phyloP scores from a whole-genome alignment of 257 asterid species.

The Gentiana macrophylla region DNA sequence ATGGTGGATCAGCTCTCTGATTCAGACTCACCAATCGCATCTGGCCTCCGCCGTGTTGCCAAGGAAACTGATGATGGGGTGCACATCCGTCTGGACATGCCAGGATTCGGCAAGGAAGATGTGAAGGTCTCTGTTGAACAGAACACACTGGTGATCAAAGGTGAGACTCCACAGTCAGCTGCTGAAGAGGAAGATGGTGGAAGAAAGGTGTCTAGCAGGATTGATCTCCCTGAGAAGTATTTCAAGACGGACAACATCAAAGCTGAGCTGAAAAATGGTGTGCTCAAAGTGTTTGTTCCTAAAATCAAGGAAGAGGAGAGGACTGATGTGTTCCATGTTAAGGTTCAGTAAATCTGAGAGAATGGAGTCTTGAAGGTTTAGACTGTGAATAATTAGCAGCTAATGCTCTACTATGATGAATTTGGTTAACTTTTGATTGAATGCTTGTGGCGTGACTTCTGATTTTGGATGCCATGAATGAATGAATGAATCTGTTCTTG shows the following conservation, averaged over 20 bases:
- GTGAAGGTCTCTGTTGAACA: conserved; percentile 48
- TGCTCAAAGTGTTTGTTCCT: conserved; percentile 43
- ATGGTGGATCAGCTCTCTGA: conserved; percentile 16
- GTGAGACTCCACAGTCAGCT: conserved; percentile 34
- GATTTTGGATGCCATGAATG: too few relatives aligned
- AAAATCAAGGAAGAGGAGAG: conserved; percentile 48
- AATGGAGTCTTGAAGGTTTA: too few relatives aligned
- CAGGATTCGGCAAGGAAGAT: conserved; percentile 51
- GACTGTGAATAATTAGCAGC: too few relatives aligned
- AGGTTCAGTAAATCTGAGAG: conserved; percentile 9
- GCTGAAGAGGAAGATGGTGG: conserved; percentile 30
- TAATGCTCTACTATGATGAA: too few relatives aligned
- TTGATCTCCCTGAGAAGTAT: conserved; percentile 47
- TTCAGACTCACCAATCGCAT: conserved; percentile 19
- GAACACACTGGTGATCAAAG: conserved; percentile 38
- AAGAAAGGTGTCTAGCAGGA: conserved; percentile 34
- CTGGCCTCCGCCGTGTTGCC: conserved; percentile 33
- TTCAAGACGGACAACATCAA: conserved; percentile 36
- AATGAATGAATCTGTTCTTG: too few relatives aligned
- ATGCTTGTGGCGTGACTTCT: too few relatives aligned
- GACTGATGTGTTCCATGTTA: conserved; percentile 30
- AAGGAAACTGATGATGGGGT: conserved; percentile 38
- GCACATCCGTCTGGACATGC: conserved; percentile 46
- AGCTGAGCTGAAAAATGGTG: conserved; percentile 64
- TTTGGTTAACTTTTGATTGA: too few relatives aligned